Conservation (phyloP, 2,329 filamentous ascomycete species). For the Emmonsiellopsis sp. region DNA sequence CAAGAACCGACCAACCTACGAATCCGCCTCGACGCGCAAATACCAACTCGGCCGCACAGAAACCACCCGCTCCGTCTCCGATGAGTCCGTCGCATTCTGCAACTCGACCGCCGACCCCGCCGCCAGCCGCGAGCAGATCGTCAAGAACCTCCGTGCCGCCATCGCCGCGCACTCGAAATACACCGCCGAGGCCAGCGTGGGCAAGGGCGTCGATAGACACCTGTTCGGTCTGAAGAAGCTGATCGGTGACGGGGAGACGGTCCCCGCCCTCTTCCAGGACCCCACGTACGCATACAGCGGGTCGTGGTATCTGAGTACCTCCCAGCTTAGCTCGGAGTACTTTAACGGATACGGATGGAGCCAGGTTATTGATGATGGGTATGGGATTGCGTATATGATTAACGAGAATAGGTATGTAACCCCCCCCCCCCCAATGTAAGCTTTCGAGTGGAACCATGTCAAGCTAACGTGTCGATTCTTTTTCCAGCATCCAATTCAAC, state of each 20-base stretch:
- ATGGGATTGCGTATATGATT: slow-evolving; percentile 99
- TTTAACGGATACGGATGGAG: slow-evolving; percentile 99
- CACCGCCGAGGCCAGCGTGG: slow-evolving; percentile 79
- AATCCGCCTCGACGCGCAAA: slow-evolving; percentile 86
- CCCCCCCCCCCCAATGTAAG: background rate
- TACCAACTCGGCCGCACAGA: slow-evolving; percentile 96
- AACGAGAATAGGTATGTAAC: slow-evolving; percentile 77
- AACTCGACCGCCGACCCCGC: slow-evolving; percentile 67
- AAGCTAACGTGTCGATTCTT: slow-evolving; percentile 8
- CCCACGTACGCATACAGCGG: slow-evolving; percentile 73
- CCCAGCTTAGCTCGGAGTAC: slow-evolving; percentile 88
- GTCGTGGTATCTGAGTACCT: slow-evolving; percentile 83
- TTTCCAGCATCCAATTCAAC: slow-evolving; percentile 82
- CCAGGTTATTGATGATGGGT: slow-evolving; percentile 91
- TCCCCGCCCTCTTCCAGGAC: slow-evolving; percentile 78
- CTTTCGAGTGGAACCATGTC: background rate
- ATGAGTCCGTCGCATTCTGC: slow-evolving; percentile 87
- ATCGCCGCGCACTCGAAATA: slow-evolving; percentile 79
- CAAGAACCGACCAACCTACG: slow-evolving; percentile 94
- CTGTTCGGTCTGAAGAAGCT: slow-evolving; percentile 96
- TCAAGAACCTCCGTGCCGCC: slow-evolving; percentile 71
- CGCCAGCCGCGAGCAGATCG: slow-evolving; percentile 53
- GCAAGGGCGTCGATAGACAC: slow-evolving; percentile 89
- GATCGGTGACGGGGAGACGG: slow-evolving; percentile 65
- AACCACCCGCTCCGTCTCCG: slow-evolving; percentile 84